Conservation (phyloP, 2,329 filamentous ascomycete species). For the Fusarium neocosmosporiellum region DNA sequence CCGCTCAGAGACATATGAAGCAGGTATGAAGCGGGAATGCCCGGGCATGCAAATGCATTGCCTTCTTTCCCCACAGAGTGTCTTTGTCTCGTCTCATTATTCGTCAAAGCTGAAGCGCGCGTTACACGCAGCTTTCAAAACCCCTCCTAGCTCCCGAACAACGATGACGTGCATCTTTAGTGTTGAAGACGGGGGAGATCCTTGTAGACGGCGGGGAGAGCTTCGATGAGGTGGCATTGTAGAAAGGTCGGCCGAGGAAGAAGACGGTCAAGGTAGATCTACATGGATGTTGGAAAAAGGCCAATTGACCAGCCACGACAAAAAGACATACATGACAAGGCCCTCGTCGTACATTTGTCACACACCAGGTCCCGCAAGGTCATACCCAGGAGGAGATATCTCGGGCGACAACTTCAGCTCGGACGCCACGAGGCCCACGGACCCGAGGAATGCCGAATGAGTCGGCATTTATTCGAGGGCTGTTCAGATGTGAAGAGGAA, state of each 20-base stretch:
- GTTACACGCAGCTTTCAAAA: not conserved
- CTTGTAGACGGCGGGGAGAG: not conserved
- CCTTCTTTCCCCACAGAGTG: not conserved
- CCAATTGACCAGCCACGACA: not conserved
- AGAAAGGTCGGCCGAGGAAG: too few species aligned
- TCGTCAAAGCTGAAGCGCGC: not conserved
- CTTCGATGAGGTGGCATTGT: not conserved
- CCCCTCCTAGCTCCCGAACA: not conserved
- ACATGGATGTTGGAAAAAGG: not conserved
- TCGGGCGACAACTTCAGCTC: not conserved
- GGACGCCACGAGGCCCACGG: not conserved
- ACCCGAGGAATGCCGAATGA: not conserved
- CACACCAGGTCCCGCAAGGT: not conserved
- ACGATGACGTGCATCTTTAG: conserved; percentile 1
- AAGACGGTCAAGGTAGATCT: not conserved
- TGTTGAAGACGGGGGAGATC: not conserved
- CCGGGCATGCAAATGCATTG: not conserved
- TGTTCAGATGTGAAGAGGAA: too few species aligned
- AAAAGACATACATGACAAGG: not conserved
- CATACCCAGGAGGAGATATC: not conserved
- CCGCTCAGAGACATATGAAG: not conserved
- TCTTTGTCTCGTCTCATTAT: not conserved
- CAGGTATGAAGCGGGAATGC: not conserved
- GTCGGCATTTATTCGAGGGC: not conserved
- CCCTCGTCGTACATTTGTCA: not conserved